A percentile compares a stretch with the other conserved stretches of the same genome.
Evolutionary conservation across 2,329 filamentous ascomycete genomes (phyloP).

Genomic region (Fusarium pilosicola): DNA sequence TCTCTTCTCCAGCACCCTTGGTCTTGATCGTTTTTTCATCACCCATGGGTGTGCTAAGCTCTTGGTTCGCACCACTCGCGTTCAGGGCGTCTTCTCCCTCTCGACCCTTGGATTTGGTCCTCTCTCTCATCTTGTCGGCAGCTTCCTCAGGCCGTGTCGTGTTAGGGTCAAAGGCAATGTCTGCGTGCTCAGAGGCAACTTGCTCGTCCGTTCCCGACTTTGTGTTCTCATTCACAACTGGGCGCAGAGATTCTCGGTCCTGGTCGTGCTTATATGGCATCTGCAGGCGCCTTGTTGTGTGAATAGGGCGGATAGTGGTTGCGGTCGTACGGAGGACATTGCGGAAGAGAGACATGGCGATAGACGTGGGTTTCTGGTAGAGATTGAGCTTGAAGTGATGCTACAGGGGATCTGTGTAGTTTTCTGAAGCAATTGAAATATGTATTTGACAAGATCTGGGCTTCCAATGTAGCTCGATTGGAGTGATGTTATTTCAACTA

Average conservation of each 20-base stretch:
- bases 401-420: neutral
- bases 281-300: slow-evolving; percentile 43
- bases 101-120: slow-evolving; percentile 46
- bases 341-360: slow-evolving; percentile 37
- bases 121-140: slow-evolving; percentile 60
- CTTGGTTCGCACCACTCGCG: slow-evolving; percentile 57
- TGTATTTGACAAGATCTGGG: slow-evolving; percentile 4
- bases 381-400: neutral
- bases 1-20: slow-evolving; percentile 47
- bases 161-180: slow-evolving; percentile 75
- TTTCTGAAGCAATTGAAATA: neutral
- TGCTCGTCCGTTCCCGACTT: slow-evolving; percentile 73
- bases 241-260: slow-evolving; percentile 71
- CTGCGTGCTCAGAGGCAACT: slow-evolving; percentile 61
- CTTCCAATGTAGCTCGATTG: neutral
- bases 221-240: slow-evolving; percentile 72
- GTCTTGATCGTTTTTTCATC: slow-evolving; percentile 50
- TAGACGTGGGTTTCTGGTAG: neutral
- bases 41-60: slow-evolving; percentile 53
- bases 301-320: slow-evolving; percentile 45
- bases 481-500: slow-evolving; percentile 7
- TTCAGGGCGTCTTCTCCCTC: slow-evolving; percentile 50
- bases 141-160: slow-evolving; percentile 74
- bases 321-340: slow-evolving; percentile 30
- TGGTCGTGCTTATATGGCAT: slow-evolving; percentile 62